Base-by-base conservation (phyloP, 352 stramenopile genomes). In the Pythium plurisporium region DNA sequence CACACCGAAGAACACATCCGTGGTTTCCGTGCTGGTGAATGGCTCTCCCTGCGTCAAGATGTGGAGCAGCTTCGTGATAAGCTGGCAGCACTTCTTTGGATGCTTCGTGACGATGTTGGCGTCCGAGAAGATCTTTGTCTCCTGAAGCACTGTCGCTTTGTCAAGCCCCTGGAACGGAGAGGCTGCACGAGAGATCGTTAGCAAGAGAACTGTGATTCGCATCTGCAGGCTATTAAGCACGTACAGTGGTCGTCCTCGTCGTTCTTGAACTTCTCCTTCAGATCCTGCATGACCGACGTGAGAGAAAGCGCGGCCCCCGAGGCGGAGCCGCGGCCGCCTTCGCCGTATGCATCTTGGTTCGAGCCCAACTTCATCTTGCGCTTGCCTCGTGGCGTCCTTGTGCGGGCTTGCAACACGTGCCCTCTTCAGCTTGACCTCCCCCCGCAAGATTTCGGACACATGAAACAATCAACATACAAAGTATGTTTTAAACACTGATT, bases 221-320 rank as follows among this genome's bases (percentile, higher is more conserved):
- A 37, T 37, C 31, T 8, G 8, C 31, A 37, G 31, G 8, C 31
- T 37, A 14, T 14, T 42, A 14, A n/a, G 8, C 31, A 75, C 72
- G 56, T 72, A 91, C 83, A 72, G 50, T 93, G 79, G 55, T 98
- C 94, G 57, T 98, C 96, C 59, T 98, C 94, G 60, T 99, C 96
- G 59, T 98, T 97, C 76, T 99, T 99, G 69, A 99, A 99, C 82
- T 99, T 99, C 71, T 99, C 96, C 73, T 97, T 98, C 36, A 98
- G 85, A 49, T 96, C 91, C 51, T 98, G 93, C 70, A 99, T 96
- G 43, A 92, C 82, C 8, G 81, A 89, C n/a, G 82, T 87, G 53
- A 94, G 83, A 26, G 79, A 75, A 26, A 80, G 66, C 29, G 70
- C 59, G 27, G 67, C 54, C 64, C 69, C 78, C 48, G 50, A 64